Base-by-base conservation (phyloP, 164 flowering plant genomes). In the Liriodendron chinense region DNA sequence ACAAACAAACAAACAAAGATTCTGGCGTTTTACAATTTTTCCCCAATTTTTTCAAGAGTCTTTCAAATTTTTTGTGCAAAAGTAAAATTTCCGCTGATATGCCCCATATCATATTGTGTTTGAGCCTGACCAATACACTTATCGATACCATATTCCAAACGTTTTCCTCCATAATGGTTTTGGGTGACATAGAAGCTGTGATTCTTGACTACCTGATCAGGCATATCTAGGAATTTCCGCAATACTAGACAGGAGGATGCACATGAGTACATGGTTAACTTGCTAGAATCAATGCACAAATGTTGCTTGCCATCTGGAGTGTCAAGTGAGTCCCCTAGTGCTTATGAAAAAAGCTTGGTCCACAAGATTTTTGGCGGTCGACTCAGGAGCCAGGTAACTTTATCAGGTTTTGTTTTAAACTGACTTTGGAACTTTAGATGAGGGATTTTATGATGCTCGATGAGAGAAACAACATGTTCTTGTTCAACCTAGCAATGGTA, bases 171-270 rank as follows among this genome's bases (percentile, higher is more conserved):
- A 34, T 64, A 22, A 7, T 64, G 67, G 24, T 64, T 64, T 22
- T 64, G 26, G 26, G 69, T 16, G 69, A 9, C 16, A 16, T 65
- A 16, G 50, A 16, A 63, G 43, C 72, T 76, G 75, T 70, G 63
- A 57, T 85, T 83, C 91, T 89, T 90, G 79, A 91, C 90, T 65
- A 49, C 6, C 28, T 28, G 57, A 57, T 79, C 71, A 96, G 98
- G 97, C 82, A 92, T 96, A 86, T 94, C 98, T 56, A 84, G 97
- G 26, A 93, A 79, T 78, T 96, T 96, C 70, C 84, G 98, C 68
- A 90, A 86, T 90, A 83, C 94, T 18, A 89, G 99, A 75, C 99
- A 96, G 79, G 98, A 96, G 83, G 99, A 96, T 85, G 99, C 99
- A 13, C 98, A 96, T 80, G 99, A 96, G 68, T 94, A 94, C 82